Evolutionary conservation across 148 eudicot genomes (phyloP).

Genomic region (Fagopyrum homotropicum): DNA sequence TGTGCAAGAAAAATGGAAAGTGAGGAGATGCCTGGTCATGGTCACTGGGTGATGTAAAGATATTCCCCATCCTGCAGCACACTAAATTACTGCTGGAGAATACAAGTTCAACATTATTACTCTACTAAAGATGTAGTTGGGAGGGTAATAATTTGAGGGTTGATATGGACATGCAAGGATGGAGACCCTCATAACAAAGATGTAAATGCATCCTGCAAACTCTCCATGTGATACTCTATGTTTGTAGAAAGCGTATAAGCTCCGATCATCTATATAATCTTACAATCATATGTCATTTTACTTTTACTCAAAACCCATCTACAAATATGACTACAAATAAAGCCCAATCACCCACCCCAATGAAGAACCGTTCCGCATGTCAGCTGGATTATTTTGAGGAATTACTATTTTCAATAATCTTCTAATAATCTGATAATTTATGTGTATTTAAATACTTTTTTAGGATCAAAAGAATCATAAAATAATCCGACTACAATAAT

Average conservation of each 20-base stretch:
- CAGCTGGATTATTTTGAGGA: too few species aligned
- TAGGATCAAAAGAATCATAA: too few species aligned
- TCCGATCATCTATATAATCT: background rate
- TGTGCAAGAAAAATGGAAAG: background rate
- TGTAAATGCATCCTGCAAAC: conserved; percentile 8
- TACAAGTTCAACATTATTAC: background rate
- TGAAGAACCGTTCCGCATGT: too few species aligned
- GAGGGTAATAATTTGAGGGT: conserved; percentile 2
- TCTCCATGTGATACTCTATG: conserved; percentile 4
- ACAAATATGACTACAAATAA: too few species aligned
- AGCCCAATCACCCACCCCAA: too few species aligned
- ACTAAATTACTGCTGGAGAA: background rate
- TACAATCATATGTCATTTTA: background rate
- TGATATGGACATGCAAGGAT: conserved; percentile 8
- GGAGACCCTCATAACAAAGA: background rate
- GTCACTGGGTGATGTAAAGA: background rate
- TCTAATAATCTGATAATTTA: too few species aligned
- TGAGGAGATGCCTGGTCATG: background rate
- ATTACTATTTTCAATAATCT: too few species aligned
- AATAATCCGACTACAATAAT: too few species aligned
- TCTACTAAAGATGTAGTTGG: conserved; percentile 3
- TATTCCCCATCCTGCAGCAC: background rate
- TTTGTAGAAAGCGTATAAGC: background rate
- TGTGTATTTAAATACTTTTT: too few species aligned
- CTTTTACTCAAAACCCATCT: too few species aligned